Evolutionary conservation across 176 grass and related monocot species (phyloP).

Genomic region (Carex cristatella): DNA sequence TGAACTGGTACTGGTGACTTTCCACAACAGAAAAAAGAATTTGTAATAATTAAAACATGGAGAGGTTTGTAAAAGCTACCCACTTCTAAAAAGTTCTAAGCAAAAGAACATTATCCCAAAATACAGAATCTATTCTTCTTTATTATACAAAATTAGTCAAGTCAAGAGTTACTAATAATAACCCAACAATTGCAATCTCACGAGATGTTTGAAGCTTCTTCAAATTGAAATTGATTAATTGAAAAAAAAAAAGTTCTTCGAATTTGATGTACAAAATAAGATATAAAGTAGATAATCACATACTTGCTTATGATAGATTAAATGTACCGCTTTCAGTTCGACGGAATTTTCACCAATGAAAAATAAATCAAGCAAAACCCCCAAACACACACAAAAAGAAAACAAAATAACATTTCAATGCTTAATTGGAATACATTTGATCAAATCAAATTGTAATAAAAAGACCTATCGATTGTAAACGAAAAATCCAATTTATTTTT

Average conservation of each 20-base stretch:
- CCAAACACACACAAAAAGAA: not conserved
- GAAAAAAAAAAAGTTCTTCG: not conserved
- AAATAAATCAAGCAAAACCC: too few species aligned
- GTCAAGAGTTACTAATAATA: not conserved
- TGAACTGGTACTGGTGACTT: not conserved
- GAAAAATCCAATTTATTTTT: not conserved
- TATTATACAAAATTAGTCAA: not conserved
- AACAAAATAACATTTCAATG: not conserved
- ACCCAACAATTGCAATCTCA: not conserved
- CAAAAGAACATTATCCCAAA: not conserved
- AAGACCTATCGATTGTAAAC: not conserved
- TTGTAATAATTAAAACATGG: not conserved
- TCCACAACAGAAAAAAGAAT: not conserved
- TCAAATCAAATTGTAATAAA: not conserved
- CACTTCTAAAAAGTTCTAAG: not conserved
- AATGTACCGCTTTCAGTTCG: not conserved
- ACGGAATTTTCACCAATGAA: too few species aligned
- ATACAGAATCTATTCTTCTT: not conserved
- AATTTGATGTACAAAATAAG: too few species aligned
- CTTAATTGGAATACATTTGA: not conserved
- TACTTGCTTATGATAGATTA: too few species aligned
- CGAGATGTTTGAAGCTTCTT: not conserved
- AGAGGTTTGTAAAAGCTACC: slow-evolving; percentile 13
- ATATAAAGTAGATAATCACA: too few species aligned
- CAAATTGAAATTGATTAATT: not conserved